Evolutionary conservation across 805 yeast genomes (phyloP), one percentile per base, ranked within the genome.

Genomic region (Kodamaea neixiangensis): DNA sequence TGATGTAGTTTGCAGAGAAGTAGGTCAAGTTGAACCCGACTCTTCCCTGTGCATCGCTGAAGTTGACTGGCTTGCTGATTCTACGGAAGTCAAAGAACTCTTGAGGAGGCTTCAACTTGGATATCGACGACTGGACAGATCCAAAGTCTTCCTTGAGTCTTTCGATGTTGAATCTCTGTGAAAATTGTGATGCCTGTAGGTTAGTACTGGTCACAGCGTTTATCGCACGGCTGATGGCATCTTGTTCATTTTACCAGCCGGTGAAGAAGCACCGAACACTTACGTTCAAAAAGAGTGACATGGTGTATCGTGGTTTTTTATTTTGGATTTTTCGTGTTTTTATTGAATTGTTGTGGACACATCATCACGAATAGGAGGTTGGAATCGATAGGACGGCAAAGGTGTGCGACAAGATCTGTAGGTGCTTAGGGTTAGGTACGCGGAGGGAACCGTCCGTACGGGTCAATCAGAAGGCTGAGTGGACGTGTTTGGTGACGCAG

Each of bases 61-160:
- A 87, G 69, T 90, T 91, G 49, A 81, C 83, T 17, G 99, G 99
- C 67, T 90, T 91, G 34, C 96, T 87, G 54, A 94, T 69, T 66
- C 96, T 85, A 69, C 91, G 87, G 64, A 88, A 71, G 67, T 94
- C 97, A 64, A 94, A 89, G 66, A 94, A 94, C 67, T 94, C 99
- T 69, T 87, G 94, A 39, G 96, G 92, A 34, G 97, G 89, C 64
- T 88, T 86, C 54, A 94, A 69, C 61, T 87, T 81, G 44, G 94
- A 71, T 54, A 91, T 75, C 55, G 85, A 81, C 35, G 77, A 63
- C 64, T 86, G 89, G 46, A 93, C 58, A 2, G 83, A 58, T 37
- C 70, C 54, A 37, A 60, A 53, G 48, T 65, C 68, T 34, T 55
- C 53, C 47, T 55, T 61, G 56, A 64, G 54, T 22, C 65, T 54